These are phyloP conservation scores for Pyricularia pennisetigena DNA, from an alignment of 2,329 filamentous ascomycete species.

Conservation along the genomic window DNA sequence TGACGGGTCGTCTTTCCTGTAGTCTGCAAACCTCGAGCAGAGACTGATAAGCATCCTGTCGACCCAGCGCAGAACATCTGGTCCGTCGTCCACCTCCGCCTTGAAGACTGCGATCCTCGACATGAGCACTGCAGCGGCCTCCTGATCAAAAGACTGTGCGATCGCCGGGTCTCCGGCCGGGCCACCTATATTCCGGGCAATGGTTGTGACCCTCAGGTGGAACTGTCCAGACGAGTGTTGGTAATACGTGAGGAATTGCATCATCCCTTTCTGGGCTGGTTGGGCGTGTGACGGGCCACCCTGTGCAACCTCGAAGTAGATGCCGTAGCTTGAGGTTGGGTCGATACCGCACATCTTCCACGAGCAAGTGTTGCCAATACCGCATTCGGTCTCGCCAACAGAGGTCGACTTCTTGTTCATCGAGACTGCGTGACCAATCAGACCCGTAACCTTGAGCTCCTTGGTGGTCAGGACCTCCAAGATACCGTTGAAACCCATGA, in stretches of 20 bases:
- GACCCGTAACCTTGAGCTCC: conserved; percentile 92
- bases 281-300: conserved; percentile 71
- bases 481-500: conserved; percentile 98
- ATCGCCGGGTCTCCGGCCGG: conserved; percentile 91
- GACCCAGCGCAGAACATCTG: conserved; percentile 97
- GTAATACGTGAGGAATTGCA: conserved; percentile 98
- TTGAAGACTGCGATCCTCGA: conserved; percentile 99
- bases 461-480: conserved; percentile 95
- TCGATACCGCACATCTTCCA: conserved; percentile 99
- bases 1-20: conserved; percentile 93
- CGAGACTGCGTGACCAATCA: conserved; percentile 94
- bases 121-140: conserved; percentile 96
- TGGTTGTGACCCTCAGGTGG: conserved; percentile 89
- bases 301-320: conserved; percentile 98
- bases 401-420: conserved; percentile 97
- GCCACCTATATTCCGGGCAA: conserved; percentile 82
- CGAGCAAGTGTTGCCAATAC: conserved; percentile 95
- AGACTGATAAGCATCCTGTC: conserved; percentile 96
- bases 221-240: conserved; percentile 95
- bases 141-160: conserved; percentile 95
- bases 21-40: conserved; percentile 94
- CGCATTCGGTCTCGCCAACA: conserved; percentile 95
- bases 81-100: conserved; percentile 94
- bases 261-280: conserved; percentile 83
- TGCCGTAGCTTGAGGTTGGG: conserved; percentile 82